phyloP scores from a whole-genome alignment of 257 asterid species.

The Petunia secreta region DNA sequence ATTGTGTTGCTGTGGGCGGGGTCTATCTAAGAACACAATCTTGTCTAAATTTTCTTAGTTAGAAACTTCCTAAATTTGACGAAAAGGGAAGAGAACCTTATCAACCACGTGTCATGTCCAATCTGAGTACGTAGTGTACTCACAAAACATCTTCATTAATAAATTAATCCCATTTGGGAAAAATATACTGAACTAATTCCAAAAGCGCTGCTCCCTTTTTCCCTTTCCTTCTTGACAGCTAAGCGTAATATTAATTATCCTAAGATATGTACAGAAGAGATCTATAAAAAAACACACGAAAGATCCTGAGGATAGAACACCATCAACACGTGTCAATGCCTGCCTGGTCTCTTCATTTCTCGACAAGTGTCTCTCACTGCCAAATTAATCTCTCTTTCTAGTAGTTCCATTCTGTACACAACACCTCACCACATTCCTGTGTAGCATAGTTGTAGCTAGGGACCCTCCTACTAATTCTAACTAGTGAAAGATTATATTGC shows the following conservation, averaged over 20 bases:
- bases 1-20: too few relatives aligned
- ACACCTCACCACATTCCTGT: not conserved
- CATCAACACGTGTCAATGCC: not conserved
- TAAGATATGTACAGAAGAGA: too few relatives aligned
- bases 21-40: too few relatives aligned
- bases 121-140: not conserved
- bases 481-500: not conserved
- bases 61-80: not conserved
- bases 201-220: not conserved
- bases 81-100: not conserved
- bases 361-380: not conserved
- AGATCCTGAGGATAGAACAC: not conserved
- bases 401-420: slow-evolving; percentile 1
- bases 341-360: not conserved
- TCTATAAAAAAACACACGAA: too few relatives aligned
- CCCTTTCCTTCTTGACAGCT: slow-evolving; percentile 4
- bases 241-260: too few relatives aligned
- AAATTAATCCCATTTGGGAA: not conserved
- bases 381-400: not conserved
- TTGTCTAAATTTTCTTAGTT: not conserved
- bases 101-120: slow-evolving; percentile 12
- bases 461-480: not conserved
- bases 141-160: not conserved
- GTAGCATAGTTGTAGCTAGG: not conserved
- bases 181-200: not conserved